Percentiles rank a stretch among this genome's conserved stretches.
Conservation (phyloP, 2,329 filamentous ascomycete species). For the Trichophyton rubrum region DNA sequence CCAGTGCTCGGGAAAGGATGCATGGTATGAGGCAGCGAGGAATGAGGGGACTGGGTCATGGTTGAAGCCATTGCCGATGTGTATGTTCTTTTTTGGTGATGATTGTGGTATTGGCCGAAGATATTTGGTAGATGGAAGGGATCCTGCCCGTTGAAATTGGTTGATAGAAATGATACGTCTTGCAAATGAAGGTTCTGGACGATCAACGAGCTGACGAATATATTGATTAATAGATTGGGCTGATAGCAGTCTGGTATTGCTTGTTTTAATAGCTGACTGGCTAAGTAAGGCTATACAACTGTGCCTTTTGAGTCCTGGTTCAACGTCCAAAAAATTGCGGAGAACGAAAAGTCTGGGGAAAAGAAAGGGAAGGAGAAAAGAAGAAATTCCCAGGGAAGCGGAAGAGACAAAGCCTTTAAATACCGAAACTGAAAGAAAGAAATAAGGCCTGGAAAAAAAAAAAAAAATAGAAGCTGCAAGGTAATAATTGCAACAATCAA, state of each 20-base stretch:
- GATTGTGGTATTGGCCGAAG: no score
- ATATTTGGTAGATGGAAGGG: background rate
- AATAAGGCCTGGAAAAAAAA: background rate
- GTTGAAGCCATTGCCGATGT: background rate
- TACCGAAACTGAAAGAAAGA: background rate
- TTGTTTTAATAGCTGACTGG: background rate
- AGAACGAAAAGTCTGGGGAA: conserved; percentile 1
- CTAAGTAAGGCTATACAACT: background rate
- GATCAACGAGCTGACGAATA: background rate
- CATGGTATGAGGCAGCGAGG: conserved; percentile 5
- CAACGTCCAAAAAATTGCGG: background rate
- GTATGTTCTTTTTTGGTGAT: background rate
- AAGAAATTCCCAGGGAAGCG: background rate
- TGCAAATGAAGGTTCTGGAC: background rate
- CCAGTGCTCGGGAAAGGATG: background rate
- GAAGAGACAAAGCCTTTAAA: conserved; percentile 1
- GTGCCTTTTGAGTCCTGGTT: background rate
- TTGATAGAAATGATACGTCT: background rate
- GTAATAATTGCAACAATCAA: background rate
- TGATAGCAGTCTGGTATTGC: no score
- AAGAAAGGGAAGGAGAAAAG: background rate
- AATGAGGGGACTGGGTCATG: conserved; percentile 7
- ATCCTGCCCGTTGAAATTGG: background rate
- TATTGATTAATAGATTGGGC: background rate
- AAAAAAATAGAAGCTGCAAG: background rate